A percentile compares a stretch with the other conserved stretches of the same genome.
These are phyloP conservation scores for Spergularia bocconei DNA, from an alignment of 148 eudicot genomes.

Conservation along the genomic window DNA sequence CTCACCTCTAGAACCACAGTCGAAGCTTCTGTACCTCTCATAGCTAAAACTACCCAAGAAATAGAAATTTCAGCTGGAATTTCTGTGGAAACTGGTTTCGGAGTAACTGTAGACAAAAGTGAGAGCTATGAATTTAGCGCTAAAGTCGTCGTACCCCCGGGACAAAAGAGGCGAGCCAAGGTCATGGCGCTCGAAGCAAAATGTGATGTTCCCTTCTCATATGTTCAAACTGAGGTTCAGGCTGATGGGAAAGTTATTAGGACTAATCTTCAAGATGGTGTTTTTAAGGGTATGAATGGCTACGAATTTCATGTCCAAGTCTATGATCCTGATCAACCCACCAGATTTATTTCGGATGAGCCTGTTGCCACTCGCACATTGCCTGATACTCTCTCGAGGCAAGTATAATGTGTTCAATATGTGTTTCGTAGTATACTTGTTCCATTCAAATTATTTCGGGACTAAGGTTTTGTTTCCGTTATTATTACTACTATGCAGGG, in stretches of 20 bases:
- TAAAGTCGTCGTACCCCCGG: background rate
- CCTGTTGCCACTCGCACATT: constrained; percentile 5
- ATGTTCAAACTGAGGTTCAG: constrained; percentile 5
- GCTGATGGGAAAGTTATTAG: background rate
- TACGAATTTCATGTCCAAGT: constrained; percentile 18
- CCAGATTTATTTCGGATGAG: background rate
- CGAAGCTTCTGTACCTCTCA: background rate
- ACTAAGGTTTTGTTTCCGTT: background rate
- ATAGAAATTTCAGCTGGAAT: background rate
- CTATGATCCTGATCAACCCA: constrained; percentile 15
- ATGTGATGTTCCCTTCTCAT: background rate
- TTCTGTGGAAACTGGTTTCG: background rate
- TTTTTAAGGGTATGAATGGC: constrained; percentile 6
- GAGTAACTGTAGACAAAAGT: background rate
- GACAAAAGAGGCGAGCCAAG: constrained; percentile 1
- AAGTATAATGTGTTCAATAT: background rate
- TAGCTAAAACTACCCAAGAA: background rate
- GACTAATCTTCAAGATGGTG: constrained; percentile 4
- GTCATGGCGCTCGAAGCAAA: constrained; percentile 4
- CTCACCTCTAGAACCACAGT: background rate
- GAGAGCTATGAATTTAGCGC: background rate
- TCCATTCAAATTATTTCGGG: background rate
- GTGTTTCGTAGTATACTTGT: background rate
- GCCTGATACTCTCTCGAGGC: constrained; percentile 10
- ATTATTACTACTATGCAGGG: background rate